Base-by-base conservation (phyloP, 441 rosid genomes). In the Manihot esculenta region DNA sequence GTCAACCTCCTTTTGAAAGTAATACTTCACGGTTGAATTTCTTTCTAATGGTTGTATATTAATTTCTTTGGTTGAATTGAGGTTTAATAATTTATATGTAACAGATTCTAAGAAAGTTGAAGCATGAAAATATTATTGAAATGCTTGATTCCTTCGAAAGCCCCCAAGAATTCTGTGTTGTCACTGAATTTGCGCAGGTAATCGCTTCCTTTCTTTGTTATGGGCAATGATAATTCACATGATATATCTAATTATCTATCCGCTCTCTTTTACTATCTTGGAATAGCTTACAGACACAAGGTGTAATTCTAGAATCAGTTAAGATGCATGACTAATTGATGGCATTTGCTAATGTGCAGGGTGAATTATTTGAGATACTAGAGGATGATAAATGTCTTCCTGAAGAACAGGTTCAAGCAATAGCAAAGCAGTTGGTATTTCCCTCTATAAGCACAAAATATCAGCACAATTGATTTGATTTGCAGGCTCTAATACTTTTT, bases 371-470 rank as follows among this genome's bases (percentile, higher is more conserved):
- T 84, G 98, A 91, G 88, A 85, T 95, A 84, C 90, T 95, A 33
- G 98, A 91, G 86, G 99, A 95, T 79, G 99, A 95, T 77, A 89
- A 95, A 76, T 87, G 90, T 80, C 98, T 95, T 68, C 99, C 98
- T 2, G 99, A 95, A 83, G 98, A 88, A 74, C 98, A 95, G 79
- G 97, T 95, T 72, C 97, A 91, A 81, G 97, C 98, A 74, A 95
- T 95, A 80, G 99, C 97, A 41, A 95, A 95, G 81, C 99, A 95
- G 79, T 68, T 93, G 97, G 99, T 95, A 88, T 53, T 67, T 62
- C 61, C 74, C 51, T 15, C 38, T 48, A 20, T 41, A 20, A 27
- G 13, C 1, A 13, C 20, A 14, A 11, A 69, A 44, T 12, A 1
- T 45, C 9, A 10, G 17, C 10, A 15, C 14, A 44, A 48, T 15